Percentiles rank a stretch among this genome's conserved stretches.
Evolutionary conservation across 108 stramenopile species (phyloP).

Genomic region (Tribonema minus): DNA sequence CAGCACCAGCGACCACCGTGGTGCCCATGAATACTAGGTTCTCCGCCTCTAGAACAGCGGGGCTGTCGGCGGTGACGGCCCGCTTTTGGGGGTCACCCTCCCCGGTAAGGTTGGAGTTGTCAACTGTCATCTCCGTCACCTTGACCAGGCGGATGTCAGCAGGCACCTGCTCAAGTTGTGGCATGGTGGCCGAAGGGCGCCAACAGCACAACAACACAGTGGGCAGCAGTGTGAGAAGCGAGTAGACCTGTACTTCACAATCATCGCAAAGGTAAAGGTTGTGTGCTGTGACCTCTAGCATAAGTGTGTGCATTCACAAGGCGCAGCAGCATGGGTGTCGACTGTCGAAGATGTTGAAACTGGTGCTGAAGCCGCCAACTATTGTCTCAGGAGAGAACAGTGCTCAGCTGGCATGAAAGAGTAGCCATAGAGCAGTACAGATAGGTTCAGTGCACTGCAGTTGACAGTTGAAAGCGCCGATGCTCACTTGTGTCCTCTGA

Average conservation of each 20-base stretch:
- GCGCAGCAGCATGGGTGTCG: neutral
- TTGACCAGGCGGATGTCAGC: neutral
- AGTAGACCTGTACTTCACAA: no score
- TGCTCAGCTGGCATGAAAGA: no score
- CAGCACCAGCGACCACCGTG: conserved; percentile 9
- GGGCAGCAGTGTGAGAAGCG: no score
- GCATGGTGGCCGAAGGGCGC: neutral
- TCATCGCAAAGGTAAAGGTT: no score
- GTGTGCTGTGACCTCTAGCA: neutral
- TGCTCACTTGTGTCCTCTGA: no score
- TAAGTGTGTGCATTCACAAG: neutral
- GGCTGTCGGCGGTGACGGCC: neutral
- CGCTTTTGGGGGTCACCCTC: conserved; percentile 3
- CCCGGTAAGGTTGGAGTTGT: conserved; percentile 30
- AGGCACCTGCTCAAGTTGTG: neutral
- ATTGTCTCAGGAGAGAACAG: no score
- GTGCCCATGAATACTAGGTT: conserved; percentile 33
- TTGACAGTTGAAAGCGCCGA: no score
- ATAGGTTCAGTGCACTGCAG: no score
- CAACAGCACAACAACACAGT: neutral
- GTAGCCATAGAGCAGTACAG: no score
- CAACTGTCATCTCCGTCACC: neutral
- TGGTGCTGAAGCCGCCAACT: no score
- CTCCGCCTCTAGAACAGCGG: conserved; percentile 12
- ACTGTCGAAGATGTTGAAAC: no score